Percentiles rank a stretch among this genome's conserved stretches.
Conservation (phyloP, 2,329 filamentous ascomycete genomes). For the Ceratocystis papillata region DNA sequence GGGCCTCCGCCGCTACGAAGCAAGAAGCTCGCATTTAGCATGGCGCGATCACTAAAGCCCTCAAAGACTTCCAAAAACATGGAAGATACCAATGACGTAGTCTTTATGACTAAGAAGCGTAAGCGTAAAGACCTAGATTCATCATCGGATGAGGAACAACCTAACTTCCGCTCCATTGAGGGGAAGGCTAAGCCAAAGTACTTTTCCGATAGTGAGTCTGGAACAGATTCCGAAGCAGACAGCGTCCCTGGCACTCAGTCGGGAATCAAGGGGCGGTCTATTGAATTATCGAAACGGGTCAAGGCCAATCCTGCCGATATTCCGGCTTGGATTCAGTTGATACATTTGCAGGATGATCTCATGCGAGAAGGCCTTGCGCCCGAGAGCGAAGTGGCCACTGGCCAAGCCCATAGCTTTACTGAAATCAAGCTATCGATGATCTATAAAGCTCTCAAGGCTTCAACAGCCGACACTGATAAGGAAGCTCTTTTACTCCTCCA, state of each 20-base stretch:
- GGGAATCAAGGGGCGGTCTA: slow-evolving; percentile 41
- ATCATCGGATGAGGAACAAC: slow-evolving; percentile 36
- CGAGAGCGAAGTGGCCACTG: slow-evolving; percentile 40
- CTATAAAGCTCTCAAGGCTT: slow-evolving; percentile 59
- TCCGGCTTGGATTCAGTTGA: slow-evolving; percentile 65
- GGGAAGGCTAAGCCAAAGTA: slow-evolving; percentile 46
- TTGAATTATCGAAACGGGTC: slow-evolving; percentile 52
- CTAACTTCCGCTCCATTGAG: slow-evolving; percentile 56
- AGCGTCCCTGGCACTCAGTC: background rate
- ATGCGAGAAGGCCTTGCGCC: slow-evolving; percentile 41
- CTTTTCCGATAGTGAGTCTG: slow-evolving; percentile 38
- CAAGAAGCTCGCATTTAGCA: slow-evolving; percentile 22
- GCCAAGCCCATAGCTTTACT: slow-evolving; percentile 58
- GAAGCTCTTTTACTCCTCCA: slow-evolving; percentile 55
- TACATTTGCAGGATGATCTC: slow-evolving; percentile 63
- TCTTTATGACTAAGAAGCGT: slow-evolving; percentile 24
- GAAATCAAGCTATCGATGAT: slow-evolving; percentile 73
- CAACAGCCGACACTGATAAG: slow-evolving; percentile 37
- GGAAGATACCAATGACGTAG: slow-evolving; percentile 35
- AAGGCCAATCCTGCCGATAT: slow-evolving; percentile 57
- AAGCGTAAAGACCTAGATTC: slow-evolving; percentile 30
- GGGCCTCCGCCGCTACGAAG: slow-evolving; percentile 18
- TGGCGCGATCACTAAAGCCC: slow-evolving; percentile 15
- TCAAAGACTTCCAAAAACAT: background rate
- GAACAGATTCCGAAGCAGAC: slow-evolving; percentile 24